Evolutionary conservation across 352 stramenopile species (phyloP).

Genomic region (Thalassiosira ordinaria): DNA sequence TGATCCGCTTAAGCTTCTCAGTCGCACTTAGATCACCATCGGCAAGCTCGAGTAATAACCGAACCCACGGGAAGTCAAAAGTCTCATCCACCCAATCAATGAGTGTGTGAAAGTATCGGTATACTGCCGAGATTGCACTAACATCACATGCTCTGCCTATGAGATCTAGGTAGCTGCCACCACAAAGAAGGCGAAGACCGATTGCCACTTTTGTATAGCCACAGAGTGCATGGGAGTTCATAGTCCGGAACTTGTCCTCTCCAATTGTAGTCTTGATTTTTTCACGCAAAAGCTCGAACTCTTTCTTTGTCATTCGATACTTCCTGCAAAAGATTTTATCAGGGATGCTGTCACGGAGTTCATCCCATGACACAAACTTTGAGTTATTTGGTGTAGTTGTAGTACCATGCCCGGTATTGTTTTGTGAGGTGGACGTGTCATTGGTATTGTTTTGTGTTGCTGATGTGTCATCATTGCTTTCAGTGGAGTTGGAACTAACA

Average conservation of each 20-base stretch:
- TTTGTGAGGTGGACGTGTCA: not conserved
- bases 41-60: not conserved
- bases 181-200: slow-evolving; percentile 11
- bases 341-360: not conserved
- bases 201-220: slow-evolving; percentile 18
- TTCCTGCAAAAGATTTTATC: slow-evolving; percentile 15
- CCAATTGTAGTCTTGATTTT: slow-evolving; percentile 27
- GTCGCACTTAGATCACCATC: not conserved
- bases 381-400: no score
- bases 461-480: no score
- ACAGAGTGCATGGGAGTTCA: slow-evolving; percentile 2
- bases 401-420: not conserved
- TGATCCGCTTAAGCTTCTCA: slow-evolving; percentile 7
- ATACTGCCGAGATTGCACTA: not conserved
- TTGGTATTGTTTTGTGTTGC: no score
- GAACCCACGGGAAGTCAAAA: not conserved
- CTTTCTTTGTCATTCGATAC: slow-evolving; percentile 16
- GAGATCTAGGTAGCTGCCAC: slow-evolving; percentile 22
- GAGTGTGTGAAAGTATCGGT: slow-evolving; percentile 1
- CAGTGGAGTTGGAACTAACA: no score
- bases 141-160: slow-evolving; percentile 1
- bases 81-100: slow-evolving; percentile 23
- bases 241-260: not conserved
- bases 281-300: slow-evolving; percentile 13
- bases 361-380: slow-evolving; percentile 2